Evolutionary conservation across 2,329 filamentous ascomycete species (phyloP).

Genomic region (Fusarium nisikadoi): DNA sequence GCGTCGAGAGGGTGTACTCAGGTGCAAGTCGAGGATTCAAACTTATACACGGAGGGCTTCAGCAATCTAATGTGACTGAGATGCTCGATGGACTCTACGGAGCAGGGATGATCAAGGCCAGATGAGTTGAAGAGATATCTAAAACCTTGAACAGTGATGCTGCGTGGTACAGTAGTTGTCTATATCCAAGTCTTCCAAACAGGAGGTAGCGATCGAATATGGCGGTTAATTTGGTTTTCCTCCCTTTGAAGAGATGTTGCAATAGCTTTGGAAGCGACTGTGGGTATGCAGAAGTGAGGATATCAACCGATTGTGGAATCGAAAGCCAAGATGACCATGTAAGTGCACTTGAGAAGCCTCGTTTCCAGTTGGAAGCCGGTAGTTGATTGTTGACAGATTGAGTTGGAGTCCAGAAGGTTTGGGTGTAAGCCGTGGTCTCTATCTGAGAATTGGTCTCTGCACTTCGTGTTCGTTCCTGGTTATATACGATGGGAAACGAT

Average conservation of each 20-base stretch:
- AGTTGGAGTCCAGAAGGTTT: constrained; percentile 13
- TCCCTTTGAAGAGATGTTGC: constrained; percentile 28
- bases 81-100: constrained; percentile 37
- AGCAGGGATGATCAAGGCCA: constrained; percentile 21
- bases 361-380: constrained; percentile 25
- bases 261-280: constrained; percentile 47
- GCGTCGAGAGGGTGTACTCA: constrained; percentile 14
- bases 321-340: constrained; percentile 23
- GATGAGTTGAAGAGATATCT: constrained; percentile 23
- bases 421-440: constrained; percentile 30
- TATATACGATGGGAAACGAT: constrained; percentile 33
- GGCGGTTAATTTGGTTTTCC: constrained; percentile 39
- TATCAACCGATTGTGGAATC: constrained; percentile 37
- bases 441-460: constrained; percentile 30
- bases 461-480: constrained; percentile 32
- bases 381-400: constrained; percentile 22
- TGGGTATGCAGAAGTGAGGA: constrained; percentile 42
- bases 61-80: constrained; percentile 27
- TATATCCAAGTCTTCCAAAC: constrained; percentile 27
- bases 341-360: constrained; percentile 21
- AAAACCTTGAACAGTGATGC: constrained; percentile 15
- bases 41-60: constrained; percentile 32
- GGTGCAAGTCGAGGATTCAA: constrained; percentile 25
- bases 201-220: constrained; percentile 52
- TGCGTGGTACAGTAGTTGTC: constrained; percentile 13